These are phyloP conservation scores for Pseudonectria buxi DNA, from an alignment of 2,329 filamentous ascomycete species.

Conservation along the genomic window DNA sequence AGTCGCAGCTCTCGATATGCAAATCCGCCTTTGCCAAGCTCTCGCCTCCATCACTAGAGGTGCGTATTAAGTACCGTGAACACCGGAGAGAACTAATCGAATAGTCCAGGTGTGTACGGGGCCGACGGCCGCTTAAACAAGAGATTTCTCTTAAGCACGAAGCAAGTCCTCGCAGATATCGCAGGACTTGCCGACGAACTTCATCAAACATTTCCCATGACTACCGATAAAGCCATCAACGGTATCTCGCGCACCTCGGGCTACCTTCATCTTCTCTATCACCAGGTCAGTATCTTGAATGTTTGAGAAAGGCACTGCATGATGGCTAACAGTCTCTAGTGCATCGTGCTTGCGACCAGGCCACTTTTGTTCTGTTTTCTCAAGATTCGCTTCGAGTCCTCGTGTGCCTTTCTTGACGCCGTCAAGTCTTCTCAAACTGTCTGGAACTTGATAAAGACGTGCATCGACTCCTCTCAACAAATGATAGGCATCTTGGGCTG, in stretches of 20 bases:
- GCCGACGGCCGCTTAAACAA: constrained; percentile 23
- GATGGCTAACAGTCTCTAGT: constrained; percentile 10
- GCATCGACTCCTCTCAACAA: constrained; percentile 28
- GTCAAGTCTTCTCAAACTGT: constrained; percentile 33
- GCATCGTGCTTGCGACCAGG: constrained; percentile 27
- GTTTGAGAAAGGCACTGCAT: not conserved
- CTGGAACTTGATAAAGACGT: constrained; percentile 28
- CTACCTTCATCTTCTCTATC: constrained; percentile 26
- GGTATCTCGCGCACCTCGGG: constrained; percentile 26
- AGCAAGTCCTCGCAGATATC: constrained; percentile 22
- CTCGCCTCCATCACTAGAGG: constrained; percentile 27
- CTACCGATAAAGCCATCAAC: constrained; percentile 24
- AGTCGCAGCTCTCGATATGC: constrained; percentile 25
- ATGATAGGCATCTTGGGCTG: constrained; percentile 34
- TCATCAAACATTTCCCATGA: constrained; percentile 22
- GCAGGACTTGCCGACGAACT: constrained; percentile 25
- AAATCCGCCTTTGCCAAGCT: constrained; percentile 22
- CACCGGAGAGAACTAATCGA: not conserved
- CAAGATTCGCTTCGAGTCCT: constrained; percentile 25
- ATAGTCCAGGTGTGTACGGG: constrained; percentile 22
- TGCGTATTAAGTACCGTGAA: constrained; percentile 3
- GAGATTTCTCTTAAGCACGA: constrained; percentile 25
- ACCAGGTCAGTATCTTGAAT: constrained; percentile 18
- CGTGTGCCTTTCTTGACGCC: constrained; percentile 12
- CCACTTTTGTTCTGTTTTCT: constrained; percentile 26